A percentile compares a stretch with the other conserved stretches of the same genome.
These are phyloP conservation scores for Aegilops tauschii DNA, from an alignment of 176 grass and related monocot genomes.

Conservation along the genomic window DNA sequence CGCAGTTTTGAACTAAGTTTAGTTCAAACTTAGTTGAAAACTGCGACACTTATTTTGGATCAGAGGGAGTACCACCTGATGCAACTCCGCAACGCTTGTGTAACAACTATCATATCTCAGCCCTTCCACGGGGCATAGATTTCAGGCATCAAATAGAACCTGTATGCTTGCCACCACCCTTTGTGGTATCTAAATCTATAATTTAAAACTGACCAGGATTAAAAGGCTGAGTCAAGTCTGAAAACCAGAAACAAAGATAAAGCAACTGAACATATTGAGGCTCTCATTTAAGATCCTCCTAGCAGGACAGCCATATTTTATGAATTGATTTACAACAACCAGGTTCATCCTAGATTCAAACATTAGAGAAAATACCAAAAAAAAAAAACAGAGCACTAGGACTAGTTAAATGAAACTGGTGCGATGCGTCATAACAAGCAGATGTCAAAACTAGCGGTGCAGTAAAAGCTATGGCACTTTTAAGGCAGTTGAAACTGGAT, in stretches of 20 bases:
- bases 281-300: background rate
- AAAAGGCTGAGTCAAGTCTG: background rate
- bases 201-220: background rate
- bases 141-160: background rate
- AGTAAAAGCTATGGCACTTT: background rate
- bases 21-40: no score
- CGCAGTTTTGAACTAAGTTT: no score
- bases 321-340: background rate
- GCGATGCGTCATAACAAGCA: background rate
- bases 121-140: background rate
- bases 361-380: background rate
- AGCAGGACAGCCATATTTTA: background rate
- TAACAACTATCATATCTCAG: background rate
- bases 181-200: background rate
- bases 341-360: background rate
- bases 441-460: background rate
- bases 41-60: no score
- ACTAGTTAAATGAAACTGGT: background rate
- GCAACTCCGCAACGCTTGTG: background rate
- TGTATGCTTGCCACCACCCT: background rate
- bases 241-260: background rate
- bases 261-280: background rate
- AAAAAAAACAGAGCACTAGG: background rate
- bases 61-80: background rate
- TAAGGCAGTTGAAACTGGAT: background rate